Conservation (phyloP, 73 alveolate genomes). For the Paramecium caudatum region DNA sequence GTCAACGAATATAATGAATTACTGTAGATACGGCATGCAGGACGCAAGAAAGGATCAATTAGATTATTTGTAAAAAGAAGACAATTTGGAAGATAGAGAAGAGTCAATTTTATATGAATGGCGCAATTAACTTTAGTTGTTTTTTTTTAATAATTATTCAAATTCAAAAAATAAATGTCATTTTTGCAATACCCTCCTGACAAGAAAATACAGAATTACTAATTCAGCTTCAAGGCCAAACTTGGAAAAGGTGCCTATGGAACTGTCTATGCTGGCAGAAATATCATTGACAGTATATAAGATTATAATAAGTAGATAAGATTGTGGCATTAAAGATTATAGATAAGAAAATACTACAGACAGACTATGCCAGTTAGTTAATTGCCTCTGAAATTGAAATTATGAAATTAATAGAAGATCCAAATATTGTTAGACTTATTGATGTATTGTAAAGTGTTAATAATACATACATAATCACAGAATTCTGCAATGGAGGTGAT, state of each 20-base stretch:
- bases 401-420: constrained; percentile 32
- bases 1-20: too few relatives aligned
- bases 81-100: background rate
- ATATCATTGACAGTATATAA: constrained; percentile 11
- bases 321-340: constrained; percentile 46
- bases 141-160: constrained; percentile 28
- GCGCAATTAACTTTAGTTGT: constrained; percentile 28
- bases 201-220: constrained; percentile 65
- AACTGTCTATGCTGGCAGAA: constrained; percentile 75
- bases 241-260: constrained; percentile 78
- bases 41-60: background rate
- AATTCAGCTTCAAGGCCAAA: constrained; percentile 57
- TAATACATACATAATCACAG: constrained; percentile 70
- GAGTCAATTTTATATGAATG: background rate
- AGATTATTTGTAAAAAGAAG: background rate
- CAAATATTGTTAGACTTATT: constrained; percentile 41
- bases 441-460: constrained; percentile 61
- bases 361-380: constrained; percentile 59
- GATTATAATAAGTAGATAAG: background rate
- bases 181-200: constrained; percentile 55
- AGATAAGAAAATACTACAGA: constrained; percentile 41
- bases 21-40: background rate
- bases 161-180: constrained; percentile 17
- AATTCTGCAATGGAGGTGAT: constrained; percentile 76
- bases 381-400: constrained; percentile 68